These are phyloP conservation scores for Aegilops speltoides DNA, from an alignment of 176 grass and related monocot species.

Conservation along the genomic window DNA sequence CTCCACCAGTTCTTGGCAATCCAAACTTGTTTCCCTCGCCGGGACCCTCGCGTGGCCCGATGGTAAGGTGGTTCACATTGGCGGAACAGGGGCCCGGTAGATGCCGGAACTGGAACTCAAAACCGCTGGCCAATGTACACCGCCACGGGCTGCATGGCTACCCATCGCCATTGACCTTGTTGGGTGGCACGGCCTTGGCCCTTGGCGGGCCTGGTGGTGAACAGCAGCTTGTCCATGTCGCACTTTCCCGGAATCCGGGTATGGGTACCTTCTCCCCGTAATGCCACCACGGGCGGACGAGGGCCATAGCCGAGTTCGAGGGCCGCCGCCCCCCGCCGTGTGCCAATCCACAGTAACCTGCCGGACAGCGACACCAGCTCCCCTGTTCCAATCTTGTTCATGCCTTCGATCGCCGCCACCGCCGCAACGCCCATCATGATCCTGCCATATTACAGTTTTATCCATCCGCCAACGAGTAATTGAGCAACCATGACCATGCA, in stretches of 20 bases:
- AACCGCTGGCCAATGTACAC: constrained; percentile 23
- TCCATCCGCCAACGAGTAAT: not conserved
- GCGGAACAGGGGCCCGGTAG: constrained; percentile 30
- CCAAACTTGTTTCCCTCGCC: constrained; percentile 28
- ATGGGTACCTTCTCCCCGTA: constrained; percentile 10
- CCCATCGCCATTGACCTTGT: constrained; percentile 24
- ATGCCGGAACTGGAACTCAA: constrained; percentile 41
- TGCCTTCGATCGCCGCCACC: constrained; percentile 35
- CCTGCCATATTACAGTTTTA: not conserved
- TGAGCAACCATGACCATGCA: not conserved
- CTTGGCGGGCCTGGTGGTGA: constrained; percentile 1
- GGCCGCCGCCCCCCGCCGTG: not conserved
- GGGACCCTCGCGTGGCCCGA: constrained; percentile 39
- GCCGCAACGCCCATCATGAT: constrained; percentile 48
- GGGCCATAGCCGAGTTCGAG: constrained; percentile 19
- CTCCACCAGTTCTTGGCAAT: constrained; percentile 58
- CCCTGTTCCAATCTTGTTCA: constrained; percentile 45
- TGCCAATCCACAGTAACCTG: constrained; percentile 43
- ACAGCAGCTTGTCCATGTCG: not conserved
- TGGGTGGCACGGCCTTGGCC: constrained; percentile 19
- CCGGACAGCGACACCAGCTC: constrained; percentile 28
- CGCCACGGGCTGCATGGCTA: constrained; percentile 41
- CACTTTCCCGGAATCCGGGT: constrained; percentile 20
- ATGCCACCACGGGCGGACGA: constrained; percentile 34
- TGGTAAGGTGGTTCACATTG: constrained; percentile 38